Conservation (phyloP, 2,329 filamentous ascomycete genomes). For the Elsinoe batatas region DNA sequence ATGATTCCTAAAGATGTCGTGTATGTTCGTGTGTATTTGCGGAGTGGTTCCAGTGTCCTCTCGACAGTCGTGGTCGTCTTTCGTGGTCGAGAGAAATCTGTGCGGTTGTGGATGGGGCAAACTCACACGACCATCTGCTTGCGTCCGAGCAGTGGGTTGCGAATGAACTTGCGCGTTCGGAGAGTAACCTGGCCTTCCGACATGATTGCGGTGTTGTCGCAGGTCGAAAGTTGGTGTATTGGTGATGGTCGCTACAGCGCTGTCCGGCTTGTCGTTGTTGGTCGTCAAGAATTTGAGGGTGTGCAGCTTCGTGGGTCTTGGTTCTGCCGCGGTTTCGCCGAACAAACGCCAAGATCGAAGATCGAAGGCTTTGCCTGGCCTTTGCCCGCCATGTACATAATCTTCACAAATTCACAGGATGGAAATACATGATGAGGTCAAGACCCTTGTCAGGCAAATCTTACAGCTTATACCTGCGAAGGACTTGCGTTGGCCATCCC, state of each 20-base stretch:
- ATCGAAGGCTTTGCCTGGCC: constrained; percentile 2
- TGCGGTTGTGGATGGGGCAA: constrained; percentile 10
- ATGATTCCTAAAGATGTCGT: background rate
- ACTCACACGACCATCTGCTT: constrained; percentile 98
- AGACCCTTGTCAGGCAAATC: constrained; percentile 60
- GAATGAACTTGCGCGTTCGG: constrained; percentile 99
- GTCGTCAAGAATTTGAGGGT: constrained; percentile 13
- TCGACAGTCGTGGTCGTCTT: background rate
- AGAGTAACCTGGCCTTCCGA: constrained; percentile 57
- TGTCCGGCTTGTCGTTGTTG: background rate
- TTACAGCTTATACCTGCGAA: constrained; percentile 60
- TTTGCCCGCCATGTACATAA: background rate
- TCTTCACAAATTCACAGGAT: background rate
- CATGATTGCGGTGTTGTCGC: constrained; percentile 59
- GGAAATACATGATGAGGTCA: constrained; percentile 20
- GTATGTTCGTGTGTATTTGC: background rate
- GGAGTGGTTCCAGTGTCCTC: background rate
- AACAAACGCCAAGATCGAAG: constrained; percentile 5
- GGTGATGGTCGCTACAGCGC: constrained; percentile 5
- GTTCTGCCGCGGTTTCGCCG: constrained; percentile 12
- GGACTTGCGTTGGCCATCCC: constrained; percentile 53
- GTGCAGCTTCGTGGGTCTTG: constrained; percentile 1
- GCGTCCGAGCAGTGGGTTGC: constrained; percentile 96
- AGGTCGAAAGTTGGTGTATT: constrained; percentile 8
- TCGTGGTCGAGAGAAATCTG: constrained; percentile 11